These are phyloP conservation scores for Xylaria sp. DNA, from an alignment of 495 filamentous ascomycete genomes.

Conservation along the genomic window DNA sequence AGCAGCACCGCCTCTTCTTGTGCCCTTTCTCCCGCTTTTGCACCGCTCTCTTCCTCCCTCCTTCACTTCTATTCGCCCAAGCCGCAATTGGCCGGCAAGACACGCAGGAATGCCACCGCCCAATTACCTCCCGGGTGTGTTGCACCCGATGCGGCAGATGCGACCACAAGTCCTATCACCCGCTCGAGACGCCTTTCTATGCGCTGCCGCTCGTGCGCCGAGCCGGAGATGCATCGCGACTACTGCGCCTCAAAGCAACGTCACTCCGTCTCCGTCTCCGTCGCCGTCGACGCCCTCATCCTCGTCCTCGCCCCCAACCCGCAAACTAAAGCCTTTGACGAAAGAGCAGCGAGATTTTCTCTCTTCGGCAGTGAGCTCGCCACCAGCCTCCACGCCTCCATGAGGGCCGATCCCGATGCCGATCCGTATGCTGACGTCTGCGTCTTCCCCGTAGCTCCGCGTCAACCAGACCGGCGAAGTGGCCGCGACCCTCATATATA, in stretches of 20 bases:
- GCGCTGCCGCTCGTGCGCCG: neutral
- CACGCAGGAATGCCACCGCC: constrained; percentile 10
- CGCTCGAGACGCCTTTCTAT: neutral
- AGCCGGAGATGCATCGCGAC: constrained; percentile 15
- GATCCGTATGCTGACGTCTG: constrained; percentile 25
- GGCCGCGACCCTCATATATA: constrained; percentile 86
- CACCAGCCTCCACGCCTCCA: neutral
- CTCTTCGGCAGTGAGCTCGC: constrained; percentile 68
- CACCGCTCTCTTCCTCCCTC: neutral
- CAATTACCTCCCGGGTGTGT: neutral
- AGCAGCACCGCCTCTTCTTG: neutral
- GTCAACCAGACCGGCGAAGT: constrained; percentile 93
- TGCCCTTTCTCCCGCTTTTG: neutral
- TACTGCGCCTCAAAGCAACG: neutral
- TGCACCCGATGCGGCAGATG: neutral
- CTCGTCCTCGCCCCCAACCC: no score
- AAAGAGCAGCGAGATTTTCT: constrained; percentile 75
- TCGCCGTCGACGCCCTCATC: no score
- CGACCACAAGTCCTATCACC: neutral
- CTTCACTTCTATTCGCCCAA: neutral
- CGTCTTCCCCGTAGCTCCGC: constrained; percentile 57
- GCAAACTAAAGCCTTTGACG: constrained; percentile 67
- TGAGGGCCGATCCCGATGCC: no score
- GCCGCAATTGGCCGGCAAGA: neutral
- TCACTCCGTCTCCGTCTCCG: constrained; percentile 26